Evolutionary conservation across 2,329 filamentous ascomycete species (phyloP).

Genomic region (Madurella fahalii): DNA sequence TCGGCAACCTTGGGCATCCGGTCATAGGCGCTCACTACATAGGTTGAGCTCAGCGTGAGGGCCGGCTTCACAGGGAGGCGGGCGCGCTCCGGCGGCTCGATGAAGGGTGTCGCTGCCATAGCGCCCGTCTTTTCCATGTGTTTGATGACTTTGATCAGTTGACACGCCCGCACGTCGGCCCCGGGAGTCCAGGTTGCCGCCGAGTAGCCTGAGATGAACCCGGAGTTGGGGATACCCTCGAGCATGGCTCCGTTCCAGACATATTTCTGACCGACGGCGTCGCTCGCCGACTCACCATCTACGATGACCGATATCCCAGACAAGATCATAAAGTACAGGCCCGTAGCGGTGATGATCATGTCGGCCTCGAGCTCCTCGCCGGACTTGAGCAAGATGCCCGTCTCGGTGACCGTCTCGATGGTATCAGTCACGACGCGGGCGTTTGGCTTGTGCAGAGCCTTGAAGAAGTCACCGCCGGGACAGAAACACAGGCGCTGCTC

Average conservation of each 20-base stretch:
- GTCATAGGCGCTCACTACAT: conserved; percentile 25
- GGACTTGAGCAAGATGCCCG: conserved; percentile 44
- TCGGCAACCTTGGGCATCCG: conserved; percentile 26
- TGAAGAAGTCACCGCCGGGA: conserved; percentile 54
- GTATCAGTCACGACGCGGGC: conserved; percentile 47
- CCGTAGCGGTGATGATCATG: conserved; percentile 67
- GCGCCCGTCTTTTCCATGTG: conserved; percentile 39
- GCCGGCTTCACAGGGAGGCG: conserved; percentile 20
- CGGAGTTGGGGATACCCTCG: conserved; percentile 61
- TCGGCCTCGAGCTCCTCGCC: conserved; percentile 55
- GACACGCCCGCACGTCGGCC: conserved; percentile 49
- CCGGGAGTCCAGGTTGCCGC: conserved; percentile 66
- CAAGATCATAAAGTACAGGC: conserved; percentile 56
- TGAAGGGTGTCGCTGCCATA: conserved; percentile 21
- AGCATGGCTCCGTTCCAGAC: conserved; percentile 64
- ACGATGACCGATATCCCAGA: conserved; percentile 50
- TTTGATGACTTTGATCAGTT: conserved; percentile 48
- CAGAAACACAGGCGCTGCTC: conserved; percentile 72
- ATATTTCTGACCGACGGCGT: conserved; percentile 43
- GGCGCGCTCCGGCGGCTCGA: conserved; percentile 19
- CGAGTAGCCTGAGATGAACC: conserved; percentile 60
- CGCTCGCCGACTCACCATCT: conserved; percentile 48
- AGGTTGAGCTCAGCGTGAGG: conserved; percentile 26
- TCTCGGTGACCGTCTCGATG: conserved; percentile 47
- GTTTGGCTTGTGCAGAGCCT: conserved; percentile 43